Evolutionary conservation across 345 rosid species (phyloP), one percentile per base, ranked within the genome.

Genomic region (Erodium maritimum): DNA sequence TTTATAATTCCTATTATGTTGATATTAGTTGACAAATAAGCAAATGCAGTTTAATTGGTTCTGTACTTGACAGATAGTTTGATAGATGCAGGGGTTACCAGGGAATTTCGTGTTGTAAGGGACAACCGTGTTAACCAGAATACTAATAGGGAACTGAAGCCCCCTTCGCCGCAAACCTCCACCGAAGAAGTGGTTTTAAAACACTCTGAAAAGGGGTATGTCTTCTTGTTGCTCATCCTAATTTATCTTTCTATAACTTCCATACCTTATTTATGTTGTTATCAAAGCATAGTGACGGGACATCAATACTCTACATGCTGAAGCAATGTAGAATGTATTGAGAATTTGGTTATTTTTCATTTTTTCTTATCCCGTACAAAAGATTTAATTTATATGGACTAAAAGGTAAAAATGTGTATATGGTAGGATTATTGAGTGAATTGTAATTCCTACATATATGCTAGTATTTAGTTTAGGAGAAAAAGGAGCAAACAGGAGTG

Each of bases 121-220:
- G 95, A 87, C 77, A 90, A 83, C 69, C 82, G 91, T 68, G 73
- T 80, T 65, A 83, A 70, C 54, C 72, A 29, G 45, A 78, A 66
- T 67, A 57, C 67, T 61, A 65, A 58, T 73, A 69, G 52, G 61
- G 95, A 85, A 59, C 29, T 34, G 19, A 80, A 78, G 63, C 73
- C 82, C 63, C 66, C 75, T 56, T 62, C 69, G 12, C 62, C 74
- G 25, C 60, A 61, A 12, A 71, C 80, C 50, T 33, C 64, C 50
- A 66, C 62, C 50, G 66, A 11, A 12, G 46, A 74, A 59, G 77
- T 64, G 23, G 45, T 16, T 25, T 61, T 58, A 18, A 54, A 48
- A 68, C 64, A 21, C 34, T 58, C 75, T 33, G 78, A 73, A 59
- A 85, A 73, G 60, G 73, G 89, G 97, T 87, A 79, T 24, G 67